Base-by-base conservation (phyloP, 129 eudicot species). In the Tagetes patula region DNA sequence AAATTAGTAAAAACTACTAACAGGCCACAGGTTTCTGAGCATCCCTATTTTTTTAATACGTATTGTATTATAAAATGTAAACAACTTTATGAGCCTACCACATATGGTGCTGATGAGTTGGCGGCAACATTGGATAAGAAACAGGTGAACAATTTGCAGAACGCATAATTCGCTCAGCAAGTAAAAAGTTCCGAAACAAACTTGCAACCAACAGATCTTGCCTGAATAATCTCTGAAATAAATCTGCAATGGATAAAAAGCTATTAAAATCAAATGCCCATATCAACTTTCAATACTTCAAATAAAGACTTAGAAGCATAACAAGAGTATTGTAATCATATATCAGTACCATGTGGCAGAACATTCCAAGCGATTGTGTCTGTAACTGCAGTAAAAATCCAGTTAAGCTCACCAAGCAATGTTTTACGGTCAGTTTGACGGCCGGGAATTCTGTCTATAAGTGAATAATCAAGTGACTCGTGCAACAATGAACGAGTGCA, bases 351-450 rank as follows among this genome's bases (percentile, higher is more conserved):
- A 75, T 95, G 97, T 71, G 99, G 99, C 45, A 95, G 95, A 78
- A 95, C 99, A 81, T 88, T 95, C 99, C 99, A 95, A 67, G 99
- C 99, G 63, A 95, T 90, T 71, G 99, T 90, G 81, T 95, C 96
- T 0, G 99, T 95, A 37, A 95, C 95, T 68, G 99, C 99, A 50
- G 99, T 90, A 79, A 95, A 95, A 74, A 95, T 95, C 99, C 99
- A 95, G 73, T 95, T 95, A 83, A 95, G 83, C 76, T 95, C 99
- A 65, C 99, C 99, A 58, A 95, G 97, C 83, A 91, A 96, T 42
- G 99, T 95, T 73, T 91, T 90, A 37, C 99, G 85, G 77, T 95
- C 99, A 47, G 95, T 95, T 80, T 92, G 99, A 41, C 96, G 91
- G 40, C 99, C 99, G 49, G 99, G 99, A 67, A 95, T 95, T 83